These are phyloP conservation scores for Helotiales sp. DNA, from an alignment of 2,329 filamentous ascomycete genomes.

Conservation along the genomic window DNA sequence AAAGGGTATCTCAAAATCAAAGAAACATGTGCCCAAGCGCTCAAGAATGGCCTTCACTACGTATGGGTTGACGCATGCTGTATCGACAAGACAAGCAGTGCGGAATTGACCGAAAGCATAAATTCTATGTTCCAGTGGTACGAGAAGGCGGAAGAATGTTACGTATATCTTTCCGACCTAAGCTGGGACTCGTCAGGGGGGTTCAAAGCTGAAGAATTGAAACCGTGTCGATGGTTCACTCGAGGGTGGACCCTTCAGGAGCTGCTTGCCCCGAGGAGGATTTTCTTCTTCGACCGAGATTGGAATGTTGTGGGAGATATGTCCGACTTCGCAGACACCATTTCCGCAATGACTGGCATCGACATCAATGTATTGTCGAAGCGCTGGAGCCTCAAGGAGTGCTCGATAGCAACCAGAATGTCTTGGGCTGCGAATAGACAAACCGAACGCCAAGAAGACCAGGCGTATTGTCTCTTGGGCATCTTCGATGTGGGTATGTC, in stretches of 20 bases:
- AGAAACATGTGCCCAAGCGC: conserved; percentile 3
- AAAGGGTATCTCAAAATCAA: conserved; percentile 21
- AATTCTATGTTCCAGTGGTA: conserved; percentile 23
- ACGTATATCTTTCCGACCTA: conserved; percentile 26
- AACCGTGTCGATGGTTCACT: conserved; percentile 22
- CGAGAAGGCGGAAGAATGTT: conserved; percentile 21
- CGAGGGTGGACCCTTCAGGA: conserved; percentile 29
- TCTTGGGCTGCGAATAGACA: conserved; percentile 45
- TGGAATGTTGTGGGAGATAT: conserved; percentile 36
- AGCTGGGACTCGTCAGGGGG: no score
- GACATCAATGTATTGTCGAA: conserved; percentile 30
- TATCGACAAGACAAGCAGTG: no score
- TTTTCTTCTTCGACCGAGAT: conserved; percentile 36
- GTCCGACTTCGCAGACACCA: conserved; percentile 22
- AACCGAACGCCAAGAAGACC: conserved; percentile 44
- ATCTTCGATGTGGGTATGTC: conserved; percentile 47
- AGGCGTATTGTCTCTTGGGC: conserved; percentile 46
- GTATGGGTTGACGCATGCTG: conserved; percentile 27
- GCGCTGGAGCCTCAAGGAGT: conserved; percentile 25
- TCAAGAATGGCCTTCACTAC: conserved; percentile 7
- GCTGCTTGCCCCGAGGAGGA: conserved; percentile 19
- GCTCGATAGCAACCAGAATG: conserved; percentile 44
- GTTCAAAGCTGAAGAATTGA: background rate
- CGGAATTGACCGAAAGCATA: conserved; percentile 30
- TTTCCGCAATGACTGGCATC: conserved; percentile 43